Conservation (phyloP, 2,329 filamentous ascomycete genomes). For the Fusarium longipes region DNA sequence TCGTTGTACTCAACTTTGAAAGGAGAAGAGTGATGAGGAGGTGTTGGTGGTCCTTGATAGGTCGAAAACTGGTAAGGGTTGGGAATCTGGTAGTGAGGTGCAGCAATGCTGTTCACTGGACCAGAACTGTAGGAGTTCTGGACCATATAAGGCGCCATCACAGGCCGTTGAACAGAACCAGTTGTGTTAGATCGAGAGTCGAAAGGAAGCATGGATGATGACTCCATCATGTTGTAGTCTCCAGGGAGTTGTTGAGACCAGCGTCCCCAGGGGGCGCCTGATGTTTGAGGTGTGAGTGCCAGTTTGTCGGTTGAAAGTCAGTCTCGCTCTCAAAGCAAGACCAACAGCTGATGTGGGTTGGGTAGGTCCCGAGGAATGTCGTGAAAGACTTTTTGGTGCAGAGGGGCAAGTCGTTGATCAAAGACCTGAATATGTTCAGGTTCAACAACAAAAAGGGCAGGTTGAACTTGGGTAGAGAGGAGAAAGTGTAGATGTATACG, state of each 20-base stretch:
- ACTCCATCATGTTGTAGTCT: conserved; percentile 63
- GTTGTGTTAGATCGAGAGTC: conserved; percentile 56
- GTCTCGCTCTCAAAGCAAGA: conserved; percentile 45
- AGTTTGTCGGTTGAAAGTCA: conserved; percentile 49
- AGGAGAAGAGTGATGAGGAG: conserved; percentile 49
- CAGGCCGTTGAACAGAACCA: conserved; percentile 56
- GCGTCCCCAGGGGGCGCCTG: conserved; percentile 64
- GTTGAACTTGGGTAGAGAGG: conserved; percentile 14
- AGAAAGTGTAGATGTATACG: conserved; percentile 33
- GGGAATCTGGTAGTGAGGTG: conserved; percentile 57
- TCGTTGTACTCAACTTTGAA: conserved; percentile 52
- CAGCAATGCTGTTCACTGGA: conserved; percentile 56
- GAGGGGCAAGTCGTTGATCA: conserved; percentile 3
- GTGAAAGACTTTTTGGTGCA: conserved; percentile 15
- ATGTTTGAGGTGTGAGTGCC: conserved; percentile 61
- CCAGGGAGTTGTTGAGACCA: conserved; percentile 63
- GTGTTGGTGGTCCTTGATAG: conserved; percentile 54
- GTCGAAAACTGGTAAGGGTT: conserved; percentile 58
- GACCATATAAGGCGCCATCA: conserved; percentile 61
- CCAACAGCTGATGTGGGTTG: conserved; percentile 19
- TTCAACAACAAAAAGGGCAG: conserved; percentile 21
- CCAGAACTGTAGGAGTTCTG: conserved; percentile 57
- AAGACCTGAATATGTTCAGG: conserved; percentile 9
- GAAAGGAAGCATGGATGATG: conserved; percentile 60
- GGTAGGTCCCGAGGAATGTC: conserved; percentile 12